Evolutionary conservation across 306 rosid species (phyloP), one percentile per base, ranked within the genome.

Genomic region (Vachellia collinsii): DNA sequence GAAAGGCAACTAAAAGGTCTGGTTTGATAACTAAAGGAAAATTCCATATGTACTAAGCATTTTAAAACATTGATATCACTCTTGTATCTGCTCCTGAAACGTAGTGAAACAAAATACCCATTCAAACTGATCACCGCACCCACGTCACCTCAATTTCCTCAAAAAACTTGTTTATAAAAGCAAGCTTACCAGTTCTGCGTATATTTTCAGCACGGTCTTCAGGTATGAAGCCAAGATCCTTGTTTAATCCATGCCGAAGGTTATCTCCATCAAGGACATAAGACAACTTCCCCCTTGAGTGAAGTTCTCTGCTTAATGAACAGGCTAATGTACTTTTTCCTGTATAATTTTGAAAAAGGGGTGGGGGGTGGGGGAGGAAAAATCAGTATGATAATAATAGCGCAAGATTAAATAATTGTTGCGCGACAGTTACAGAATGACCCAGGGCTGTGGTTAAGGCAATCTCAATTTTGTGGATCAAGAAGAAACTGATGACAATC

Each of bases 291-390:
- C 93, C 97, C 83, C 80, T 90, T 8, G 81, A 70, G 77, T 93
- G 74, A 56, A 93, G 86, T 74, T 88, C 94, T 72, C 91, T 87
- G 79, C 94, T 87, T 47, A 91, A 48, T 56, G 94, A 83, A 84
- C 93, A 93, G 6, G 98, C 94, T 77, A 93, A 72, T n/a, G 94
- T 91, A 85, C 94, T 93, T 88, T 93, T 93, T 82, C 98, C 98
- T 93, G 86, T 73, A 72, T 9, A 79, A 66, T 75, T 84, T 70
- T 20, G 7, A 17, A 19, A 1, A 0, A 34, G 5, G 69, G 64
- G 62, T 8, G 63, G 5, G 69, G 64, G 62, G 19, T 25, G 77
- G 66, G 69, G 62, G 39, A 48, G 77, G 66, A 51, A 58, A 61
- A 75, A 76, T 82, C 56, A 84, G 46, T 23, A 65, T 6, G 11